Conservation (phyloP, 345 rosid genomes). For the Erysimum cheiranthoides region DNA sequence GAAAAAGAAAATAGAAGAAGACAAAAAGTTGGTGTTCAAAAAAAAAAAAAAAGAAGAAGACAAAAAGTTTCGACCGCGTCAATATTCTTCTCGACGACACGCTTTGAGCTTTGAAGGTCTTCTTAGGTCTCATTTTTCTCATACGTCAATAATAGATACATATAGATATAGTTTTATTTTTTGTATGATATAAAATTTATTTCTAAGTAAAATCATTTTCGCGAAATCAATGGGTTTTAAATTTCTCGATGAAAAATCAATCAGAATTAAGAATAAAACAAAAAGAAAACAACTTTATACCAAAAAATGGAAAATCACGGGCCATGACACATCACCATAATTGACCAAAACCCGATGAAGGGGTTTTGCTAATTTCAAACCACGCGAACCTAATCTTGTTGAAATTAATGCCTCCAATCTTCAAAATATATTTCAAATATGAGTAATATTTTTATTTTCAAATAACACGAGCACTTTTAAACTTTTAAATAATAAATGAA, state of each 20-base stretch:
- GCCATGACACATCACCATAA: constrained; percentile 26
- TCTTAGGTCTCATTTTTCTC: constrained; percentile 12
- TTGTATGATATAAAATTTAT: neutral
- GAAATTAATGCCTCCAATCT: constrained; percentile 34
- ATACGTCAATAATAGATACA: neutral
- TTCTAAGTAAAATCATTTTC: neutral
- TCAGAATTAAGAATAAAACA: neutral
- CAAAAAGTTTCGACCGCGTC: constrained; percentile 28
- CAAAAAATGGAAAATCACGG: neutral
- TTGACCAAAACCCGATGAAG: constrained; percentile 16
- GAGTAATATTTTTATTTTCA: neutral
- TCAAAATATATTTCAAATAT: constrained; percentile 20
- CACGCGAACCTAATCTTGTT: constrained; percentile 46
- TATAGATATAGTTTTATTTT: neutral
- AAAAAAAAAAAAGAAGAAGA: neutral
- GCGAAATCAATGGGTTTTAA: neutral
- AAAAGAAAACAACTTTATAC: neutral
- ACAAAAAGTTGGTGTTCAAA: constrained; percentile 37
- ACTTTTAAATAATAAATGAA: neutral
- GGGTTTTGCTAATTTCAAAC: constrained; percentile 37
- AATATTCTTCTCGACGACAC: constrained; percentile 30
- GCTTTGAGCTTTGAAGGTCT: constrained; percentile 23
- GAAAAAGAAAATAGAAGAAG: neutral
- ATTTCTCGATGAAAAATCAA: neutral
- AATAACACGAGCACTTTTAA: constrained; percentile 15